Conservation (phyloP, 208 protist genomes). For the Wallacemonas sp. region DNA sequence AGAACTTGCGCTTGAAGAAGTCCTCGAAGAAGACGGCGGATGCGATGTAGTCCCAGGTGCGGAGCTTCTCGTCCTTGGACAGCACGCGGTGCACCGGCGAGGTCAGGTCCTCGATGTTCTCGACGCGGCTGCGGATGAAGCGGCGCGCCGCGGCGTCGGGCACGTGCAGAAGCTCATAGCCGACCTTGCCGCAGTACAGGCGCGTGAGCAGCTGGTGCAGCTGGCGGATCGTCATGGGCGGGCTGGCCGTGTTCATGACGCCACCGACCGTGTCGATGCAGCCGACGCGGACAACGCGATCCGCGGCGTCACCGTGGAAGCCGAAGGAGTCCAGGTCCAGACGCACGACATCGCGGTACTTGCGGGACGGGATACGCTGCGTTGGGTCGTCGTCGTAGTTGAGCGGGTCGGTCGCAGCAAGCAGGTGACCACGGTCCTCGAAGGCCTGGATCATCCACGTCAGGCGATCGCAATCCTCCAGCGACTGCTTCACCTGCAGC, state of each 20-base stretch:
- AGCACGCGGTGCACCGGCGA: conserved; percentile 54
- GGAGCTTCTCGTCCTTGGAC: conserved; percentile 80
- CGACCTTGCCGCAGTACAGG: conserved; percentile 90
- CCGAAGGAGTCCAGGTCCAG: conserved; percentile 86
- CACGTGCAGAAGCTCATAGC: conserved; percentile 97
- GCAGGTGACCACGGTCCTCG: conserved; percentile 85
- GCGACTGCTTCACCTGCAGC: conserved; percentile 63
- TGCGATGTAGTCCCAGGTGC: conserved; percentile 89
- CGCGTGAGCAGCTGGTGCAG: conserved; percentile 78
- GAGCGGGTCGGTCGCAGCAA: conserved; percentile 83
- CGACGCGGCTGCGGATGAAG: conserved; percentile 92
- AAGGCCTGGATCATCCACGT: conserved; percentile 91
- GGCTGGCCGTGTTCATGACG: conserved; percentile 59
- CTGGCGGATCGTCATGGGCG: conserved; percentile 75
- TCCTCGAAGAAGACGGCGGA: conserved; percentile 95
- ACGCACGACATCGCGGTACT: conserved; percentile 56
- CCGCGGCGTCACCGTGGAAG: conserved; percentile 64
- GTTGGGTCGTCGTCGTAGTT: conserved; percentile 52
- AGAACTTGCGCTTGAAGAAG: conserved; percentile 95
- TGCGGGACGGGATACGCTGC: conserved; percentile 49
- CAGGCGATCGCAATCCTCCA: conserved; percentile 73
- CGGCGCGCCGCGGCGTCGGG: conserved; percentile 78
- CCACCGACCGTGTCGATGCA: conserved; percentile 79
- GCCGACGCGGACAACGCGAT: conserved; percentile 77
- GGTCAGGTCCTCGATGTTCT: conserved; percentile 52